Percentiles rank a stretch among this genome's conserved stretches.
Conservation (phyloP, 148 eudicot species). For the Arbutus unedo region DNA sequence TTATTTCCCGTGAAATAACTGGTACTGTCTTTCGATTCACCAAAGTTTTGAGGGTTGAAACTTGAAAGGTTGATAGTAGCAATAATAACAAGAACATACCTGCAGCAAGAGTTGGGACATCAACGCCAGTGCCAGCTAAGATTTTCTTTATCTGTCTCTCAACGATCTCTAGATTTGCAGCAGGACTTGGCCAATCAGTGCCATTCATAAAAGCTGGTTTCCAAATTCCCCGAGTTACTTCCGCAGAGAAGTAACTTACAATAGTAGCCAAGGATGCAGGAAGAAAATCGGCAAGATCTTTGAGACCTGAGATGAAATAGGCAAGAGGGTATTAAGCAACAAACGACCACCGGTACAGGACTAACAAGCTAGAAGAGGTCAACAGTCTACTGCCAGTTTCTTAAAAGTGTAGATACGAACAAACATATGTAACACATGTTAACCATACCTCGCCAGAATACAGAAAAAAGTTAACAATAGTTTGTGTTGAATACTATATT, state of each 20-base stretch:
- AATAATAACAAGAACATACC: slow-evolving; percentile 34
- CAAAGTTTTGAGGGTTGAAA: background rate
- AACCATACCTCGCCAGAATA: background rate
- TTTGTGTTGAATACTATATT: background rate
- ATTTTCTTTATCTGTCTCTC: slow-evolving; percentile 83
- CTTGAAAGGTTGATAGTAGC: background rate
- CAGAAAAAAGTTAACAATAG: background rate
- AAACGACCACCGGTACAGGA: background rate
- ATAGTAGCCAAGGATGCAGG: slow-evolving; percentile 90
- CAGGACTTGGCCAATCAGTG: slow-evolving; percentile 99
- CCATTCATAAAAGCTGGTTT: slow-evolving; percentile 94
- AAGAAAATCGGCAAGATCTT: slow-evolving; percentile 88
- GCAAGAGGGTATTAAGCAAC: background rate
- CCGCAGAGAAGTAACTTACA: slow-evolving; percentile 84
- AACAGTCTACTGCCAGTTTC: background rate
- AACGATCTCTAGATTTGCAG: slow-evolving; percentile 67
- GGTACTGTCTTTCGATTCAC: background rate
- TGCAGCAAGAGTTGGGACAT: slow-evolving; percentile 73
- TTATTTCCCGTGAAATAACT: slow-evolving; percentile 6
- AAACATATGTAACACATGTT: background rate
- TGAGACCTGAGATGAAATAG: slow-evolving; percentile 54
- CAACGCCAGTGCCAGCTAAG: slow-evolving; percentile 83
- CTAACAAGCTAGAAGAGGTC: background rate
- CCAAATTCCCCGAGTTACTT: slow-evolving; percentile 90
- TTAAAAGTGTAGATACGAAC: background rate